Conservation (phyloP, 768 basidiomycete genomes). For the Tricholoma saponaceum region DNA sequence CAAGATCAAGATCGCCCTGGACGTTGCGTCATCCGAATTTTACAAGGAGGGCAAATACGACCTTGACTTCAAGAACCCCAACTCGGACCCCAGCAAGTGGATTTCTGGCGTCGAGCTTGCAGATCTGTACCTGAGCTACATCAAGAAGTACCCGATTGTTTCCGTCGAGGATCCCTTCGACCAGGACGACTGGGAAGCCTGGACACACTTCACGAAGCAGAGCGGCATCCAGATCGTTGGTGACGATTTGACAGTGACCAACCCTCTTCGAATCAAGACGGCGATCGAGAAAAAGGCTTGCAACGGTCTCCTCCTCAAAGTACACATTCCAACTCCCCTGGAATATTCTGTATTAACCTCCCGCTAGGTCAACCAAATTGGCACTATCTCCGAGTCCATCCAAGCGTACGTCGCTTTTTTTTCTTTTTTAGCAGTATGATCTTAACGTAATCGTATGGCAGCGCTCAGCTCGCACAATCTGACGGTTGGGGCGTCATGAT, state of each 20-base stretch:
- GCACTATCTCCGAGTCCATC: conserved; percentile 97
- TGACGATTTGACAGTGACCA: conserved; percentile 97
- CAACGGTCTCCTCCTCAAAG: conserved; percentile 97
- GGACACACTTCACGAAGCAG: conserved; percentile 84
- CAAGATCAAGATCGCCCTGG: conserved; percentile 97
- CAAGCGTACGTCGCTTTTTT: conserved; percentile 72
- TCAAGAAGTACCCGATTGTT: conserved; percentile 93
- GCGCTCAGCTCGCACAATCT: conserved; percentile 92
- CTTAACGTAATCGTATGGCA: conserved; percentile 24
- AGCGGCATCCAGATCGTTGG: conserved; percentile 88
- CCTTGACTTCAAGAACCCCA: conserved; percentile 98
- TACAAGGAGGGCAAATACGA: conserved; percentile 99
- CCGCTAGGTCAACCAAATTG: conserved; percentile 90
- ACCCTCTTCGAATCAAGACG: conserved; percentile 94
- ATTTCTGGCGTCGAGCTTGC: conserved; percentile 91
- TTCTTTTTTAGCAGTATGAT: not conserved
- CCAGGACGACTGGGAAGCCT: conserved; percentile 99
- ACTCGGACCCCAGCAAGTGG: conserved; percentile 97
- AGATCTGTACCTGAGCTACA: conserved; percentile 80
- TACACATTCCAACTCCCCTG: conserved; percentile 10
- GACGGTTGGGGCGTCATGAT: conserved; percentile 99
- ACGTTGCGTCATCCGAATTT: conserved; percentile 99
- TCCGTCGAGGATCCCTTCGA: conserved; percentile 99
- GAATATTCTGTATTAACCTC: not conserved
- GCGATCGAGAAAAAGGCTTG: conserved; percentile 99